Evolutionary conservation across 2,329 filamentous ascomycete genomes (phyloP).

Genomic region (Raffaelea ambrosiae): DNA sequence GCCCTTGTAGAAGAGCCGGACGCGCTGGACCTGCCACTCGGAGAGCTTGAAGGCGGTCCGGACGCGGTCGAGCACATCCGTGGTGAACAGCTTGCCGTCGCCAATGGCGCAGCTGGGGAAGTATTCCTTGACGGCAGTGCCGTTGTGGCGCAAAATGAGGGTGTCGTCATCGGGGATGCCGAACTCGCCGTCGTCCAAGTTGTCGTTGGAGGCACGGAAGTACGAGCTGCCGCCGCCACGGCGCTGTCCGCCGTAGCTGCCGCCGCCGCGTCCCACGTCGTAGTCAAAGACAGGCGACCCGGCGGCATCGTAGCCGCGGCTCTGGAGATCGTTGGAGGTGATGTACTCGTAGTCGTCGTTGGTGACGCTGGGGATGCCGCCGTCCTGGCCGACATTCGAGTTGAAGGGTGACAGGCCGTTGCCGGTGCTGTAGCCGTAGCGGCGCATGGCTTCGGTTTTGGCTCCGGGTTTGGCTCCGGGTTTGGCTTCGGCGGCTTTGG

Average conservation of each 20-base stretch:
- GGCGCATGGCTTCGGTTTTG: slow-evolving; percentile 33
- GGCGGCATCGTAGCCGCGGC: slow-evolving; percentile 18
- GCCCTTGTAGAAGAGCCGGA: slow-evolving; percentile 69
- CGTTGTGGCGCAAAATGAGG: slow-evolving; percentile 60
- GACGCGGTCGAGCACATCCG: slow-evolving; percentile 59
- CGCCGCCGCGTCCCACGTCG: slow-evolving; percentile 2
- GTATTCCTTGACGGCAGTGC: slow-evolving; percentile 57
- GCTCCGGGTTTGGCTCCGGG: no score
- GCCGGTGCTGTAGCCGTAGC: slow-evolving; percentile 39
- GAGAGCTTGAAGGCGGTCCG: slow-evolving; percentile 57
- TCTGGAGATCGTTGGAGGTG: slow-evolving; percentile 63
- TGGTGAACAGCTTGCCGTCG: slow-evolving; percentile 60
- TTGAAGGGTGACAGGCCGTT: slow-evolving; percentile 40
- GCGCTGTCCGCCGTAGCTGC: not conserved
- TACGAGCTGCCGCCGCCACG: slow-evolving; percentile 10
- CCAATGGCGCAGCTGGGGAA: slow-evolving; percentile 71
- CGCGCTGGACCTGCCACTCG: slow-evolving; percentile 37
- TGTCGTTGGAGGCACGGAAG: slow-evolving; percentile 6
- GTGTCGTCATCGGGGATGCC: slow-evolving; percentile 53
- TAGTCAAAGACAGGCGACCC: slow-evolving; percentile 32
- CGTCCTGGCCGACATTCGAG: slow-evolving; percentile 32
- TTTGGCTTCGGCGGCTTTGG: not conserved
- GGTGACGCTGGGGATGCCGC: slow-evolving; percentile 46
- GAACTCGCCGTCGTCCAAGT: no score
- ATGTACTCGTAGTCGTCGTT: slow-evolving; percentile 77